Percentiles rank a stretch among this genome's conserved stretches.
phyloP scores from a whole-genome alignment of 192 early-diverging fungal genomes.

The Coemansia guatemalensis region DNA sequence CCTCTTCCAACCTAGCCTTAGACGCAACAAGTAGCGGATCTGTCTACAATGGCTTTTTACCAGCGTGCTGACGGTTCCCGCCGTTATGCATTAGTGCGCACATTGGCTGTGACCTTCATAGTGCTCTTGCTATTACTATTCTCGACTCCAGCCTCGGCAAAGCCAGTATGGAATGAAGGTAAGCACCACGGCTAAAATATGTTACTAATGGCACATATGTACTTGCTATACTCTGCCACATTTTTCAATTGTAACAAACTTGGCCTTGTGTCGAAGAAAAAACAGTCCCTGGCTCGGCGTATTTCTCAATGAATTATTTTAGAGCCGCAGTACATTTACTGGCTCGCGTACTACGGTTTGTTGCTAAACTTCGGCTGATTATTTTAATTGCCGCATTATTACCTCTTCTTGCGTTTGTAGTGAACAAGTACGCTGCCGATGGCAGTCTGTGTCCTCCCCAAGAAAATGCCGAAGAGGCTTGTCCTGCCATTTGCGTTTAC shows the following conservation, averaged over 20 bases:
- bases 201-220: not conserved
- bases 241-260: not conserved
- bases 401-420: conserved; percentile 17
- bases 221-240: not conserved
- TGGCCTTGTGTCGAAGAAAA: not conserved
- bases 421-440: conserved; percentile 32
- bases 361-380: not conserved
- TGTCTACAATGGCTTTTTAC: not conserved
- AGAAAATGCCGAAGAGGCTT: conserved; percentile 1
- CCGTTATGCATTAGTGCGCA: not conserved
- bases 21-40: not conserved
- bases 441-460: conserved; percentile 19
- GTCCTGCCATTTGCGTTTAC: conserved; percentile 33
- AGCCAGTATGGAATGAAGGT: conserved; percentile 1
- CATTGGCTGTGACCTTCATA: not conserved
- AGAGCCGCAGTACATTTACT: not conserved
- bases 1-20: not conserved
- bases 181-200: not conserved
- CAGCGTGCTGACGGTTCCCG: not conserved
- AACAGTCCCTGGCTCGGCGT: not conserved
- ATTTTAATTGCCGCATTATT: conserved; percentile 1
- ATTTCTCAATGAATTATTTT: not conserved
- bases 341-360: not conserved
- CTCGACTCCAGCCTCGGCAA: not conserved
- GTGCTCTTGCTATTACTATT: not conserved